Conservation (phyloP, 2,329 filamentous ascomycete genomes). For the Calonectria fujianensis region DNA sequence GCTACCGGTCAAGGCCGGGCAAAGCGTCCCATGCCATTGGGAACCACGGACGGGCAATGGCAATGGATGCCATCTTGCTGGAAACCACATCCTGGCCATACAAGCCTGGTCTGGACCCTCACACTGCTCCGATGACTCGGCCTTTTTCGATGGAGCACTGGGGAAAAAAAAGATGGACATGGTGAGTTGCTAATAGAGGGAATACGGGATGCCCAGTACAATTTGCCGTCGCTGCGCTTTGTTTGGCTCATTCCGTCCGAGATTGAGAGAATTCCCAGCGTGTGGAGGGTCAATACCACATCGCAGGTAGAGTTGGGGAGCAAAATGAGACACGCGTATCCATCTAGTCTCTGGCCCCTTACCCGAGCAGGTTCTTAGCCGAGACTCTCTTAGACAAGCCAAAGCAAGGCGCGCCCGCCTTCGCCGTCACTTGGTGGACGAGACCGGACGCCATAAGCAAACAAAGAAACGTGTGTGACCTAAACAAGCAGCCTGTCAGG, state of each 20-base stretch:
- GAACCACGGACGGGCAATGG: neutral
- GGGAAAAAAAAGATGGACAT: neutral
- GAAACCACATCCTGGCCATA: neutral
- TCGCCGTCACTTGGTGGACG: constrained; percentile 15
- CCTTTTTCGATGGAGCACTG: neutral
- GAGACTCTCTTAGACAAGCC: constrained; percentile 33
- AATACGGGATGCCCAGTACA: constrained; percentile 3
- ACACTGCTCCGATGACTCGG: neutral
- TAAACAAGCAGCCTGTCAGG: constrained; percentile 10
- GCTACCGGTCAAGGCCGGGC: constrained; percentile 14
- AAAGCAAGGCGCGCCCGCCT: constrained; percentile 12
- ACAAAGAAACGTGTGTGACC: constrained; percentile 10
- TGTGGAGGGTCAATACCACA: constrained; percentile 30
- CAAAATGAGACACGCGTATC: constrained; percentile 27
- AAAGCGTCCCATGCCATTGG: constrained; percentile 12
- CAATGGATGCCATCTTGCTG: neutral
- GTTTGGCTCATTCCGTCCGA: constrained; percentile 16
- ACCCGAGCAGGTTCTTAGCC: constrained; percentile 22
- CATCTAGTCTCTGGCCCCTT: constrained; percentile 12
- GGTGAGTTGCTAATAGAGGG: constrained; percentile 3
- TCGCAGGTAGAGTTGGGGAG: constrained; percentile 24
- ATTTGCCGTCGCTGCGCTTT: neutral
- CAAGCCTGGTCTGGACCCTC: neutral
- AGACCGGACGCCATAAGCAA: constrained; percentile 25
- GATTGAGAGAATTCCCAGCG: constrained; percentile 19